Evolutionary conservation across 768 basidiomycete genomes (phyloP).

Genomic region (Lactarius indigo): DNA sequence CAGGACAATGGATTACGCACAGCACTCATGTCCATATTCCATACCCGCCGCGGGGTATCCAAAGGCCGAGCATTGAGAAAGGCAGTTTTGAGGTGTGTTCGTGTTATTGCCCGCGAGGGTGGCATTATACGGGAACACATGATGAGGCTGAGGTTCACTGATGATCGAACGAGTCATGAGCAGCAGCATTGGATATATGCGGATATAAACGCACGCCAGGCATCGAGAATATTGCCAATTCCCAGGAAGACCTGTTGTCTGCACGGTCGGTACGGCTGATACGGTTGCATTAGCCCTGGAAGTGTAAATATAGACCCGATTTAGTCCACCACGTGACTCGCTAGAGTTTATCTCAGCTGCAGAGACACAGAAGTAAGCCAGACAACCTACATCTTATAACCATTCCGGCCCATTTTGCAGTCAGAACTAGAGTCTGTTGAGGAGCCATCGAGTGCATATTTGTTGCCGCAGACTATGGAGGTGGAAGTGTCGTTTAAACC

Average conservation of each 20-base stretch:
- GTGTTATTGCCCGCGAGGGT: conserved; percentile 60
- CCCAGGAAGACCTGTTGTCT: conserved; percentile 57
- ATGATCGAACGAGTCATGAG: not conserved
- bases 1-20: conserved; percentile 39
- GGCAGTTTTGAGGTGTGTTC: conserved; percentile 56
- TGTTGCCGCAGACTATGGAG: conserved; percentile 63
- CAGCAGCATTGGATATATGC: not conserved
- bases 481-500: conserved; percentile 2
- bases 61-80: conserved; percentile 64
- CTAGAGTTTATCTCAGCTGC: conserved; percentile 32
- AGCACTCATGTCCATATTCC: conserved; percentile 72
- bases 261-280: conserved; percentile 53
- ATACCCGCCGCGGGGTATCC: conserved; percentile 71
- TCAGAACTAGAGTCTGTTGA: conserved; percentile 42
- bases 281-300: conserved; percentile 47
- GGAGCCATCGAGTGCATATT: conserved; percentile 55
- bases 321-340: conserved; percentile 69
- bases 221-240: conserved; percentile 67
- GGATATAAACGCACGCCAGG: conserved; percentile 45
- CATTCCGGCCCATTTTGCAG: conserved; percentile 74
- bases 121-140: conserved; percentile 59
- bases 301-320: conserved; percentile 67
- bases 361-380: not conserved
- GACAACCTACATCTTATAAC: conserved; percentile 53
- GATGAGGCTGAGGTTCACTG: conserved; percentile 47